These are phyloP conservation scores for Alectoria sarmentosa DNA, from an alignment of 495 filamentous ascomycete species.

Conservation along the genomic window DNA sequence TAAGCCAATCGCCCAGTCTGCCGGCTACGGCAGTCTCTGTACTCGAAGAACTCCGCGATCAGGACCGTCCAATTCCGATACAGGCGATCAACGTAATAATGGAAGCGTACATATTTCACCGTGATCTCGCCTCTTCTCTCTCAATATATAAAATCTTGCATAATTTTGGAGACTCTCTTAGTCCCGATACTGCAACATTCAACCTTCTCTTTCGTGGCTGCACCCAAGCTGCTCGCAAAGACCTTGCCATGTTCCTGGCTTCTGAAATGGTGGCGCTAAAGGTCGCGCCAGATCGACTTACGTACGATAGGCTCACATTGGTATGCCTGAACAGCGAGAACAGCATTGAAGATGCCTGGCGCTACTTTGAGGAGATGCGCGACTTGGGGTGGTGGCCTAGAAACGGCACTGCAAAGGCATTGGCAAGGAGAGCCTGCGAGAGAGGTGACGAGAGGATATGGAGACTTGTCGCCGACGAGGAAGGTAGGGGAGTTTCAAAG, in stretches of 20 bases:
- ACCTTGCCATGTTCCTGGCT: constrained; percentile 59
- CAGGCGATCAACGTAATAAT: constrained; percentile 58
- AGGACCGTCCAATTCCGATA: constrained; percentile 41
- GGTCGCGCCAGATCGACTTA: constrained; percentile 50
- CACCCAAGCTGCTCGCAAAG: constrained; percentile 39
- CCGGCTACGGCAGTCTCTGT: constrained; percentile 43
- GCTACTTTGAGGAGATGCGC: constrained; percentile 50
- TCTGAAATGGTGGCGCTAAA: constrained; percentile 64
- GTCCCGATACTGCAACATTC: constrained; percentile 56
- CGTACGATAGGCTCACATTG: constrained; percentile 63
- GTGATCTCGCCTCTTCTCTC: constrained; percentile 44
- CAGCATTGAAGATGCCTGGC: constrained; percentile 50
- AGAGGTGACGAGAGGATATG: constrained; percentile 47
- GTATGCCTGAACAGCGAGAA: constrained; percentile 46
- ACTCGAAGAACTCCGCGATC: constrained; percentile 45
- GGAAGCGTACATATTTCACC: constrained; percentile 41
- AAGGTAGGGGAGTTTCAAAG: constrained; percentile 24
- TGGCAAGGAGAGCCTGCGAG: constrained; percentile 43
- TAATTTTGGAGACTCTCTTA: constrained; percentile 43
- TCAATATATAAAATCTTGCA: constrained; percentile 65
- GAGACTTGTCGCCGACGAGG: constrained; percentile 38
- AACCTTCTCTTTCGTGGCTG: constrained; percentile 62
- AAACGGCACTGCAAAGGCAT: constrained; percentile 36
- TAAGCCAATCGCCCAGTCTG: constrained; percentile 31
- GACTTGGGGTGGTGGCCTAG: constrained; percentile 25